A percentile compares a stretch with the other conserved stretches of the same genome.
These are phyloP conservation scores for Fusarium sp. DNA, from an alignment of 2,329 filamentous ascomycete species.

Conservation along the genomic window DNA sequence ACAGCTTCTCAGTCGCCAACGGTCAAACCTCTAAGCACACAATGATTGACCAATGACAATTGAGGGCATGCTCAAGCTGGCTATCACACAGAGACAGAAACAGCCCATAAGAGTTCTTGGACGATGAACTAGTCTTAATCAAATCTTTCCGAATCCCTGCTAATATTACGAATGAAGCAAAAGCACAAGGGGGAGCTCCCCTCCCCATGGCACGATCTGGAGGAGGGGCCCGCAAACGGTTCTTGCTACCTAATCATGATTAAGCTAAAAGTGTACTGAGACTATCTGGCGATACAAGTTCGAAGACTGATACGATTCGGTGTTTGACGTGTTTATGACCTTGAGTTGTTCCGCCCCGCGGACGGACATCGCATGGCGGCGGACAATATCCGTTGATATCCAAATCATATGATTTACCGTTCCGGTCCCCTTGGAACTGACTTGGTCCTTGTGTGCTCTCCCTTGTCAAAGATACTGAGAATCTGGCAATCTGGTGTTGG, in stretches of 20 bases:
- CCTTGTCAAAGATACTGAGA: constrained; percentile 24
- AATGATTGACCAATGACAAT: constrained; percentile 22
- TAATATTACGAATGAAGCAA: constrained; percentile 13
- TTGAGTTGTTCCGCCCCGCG: neutral
- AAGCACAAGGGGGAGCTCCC: constrained; percentile 7
- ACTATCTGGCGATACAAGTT: constrained; percentile 16
- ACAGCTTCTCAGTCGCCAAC: constrained; percentile 28
- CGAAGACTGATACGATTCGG: constrained; percentile 23
- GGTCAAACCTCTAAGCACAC: constrained; percentile 19
- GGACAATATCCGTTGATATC: constrained; percentile 30
- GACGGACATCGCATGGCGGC: constrained; percentile 11
- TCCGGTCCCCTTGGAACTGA: constrained; percentile 23
- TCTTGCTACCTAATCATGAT: constrained; percentile 15
- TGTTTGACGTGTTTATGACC: neutral
- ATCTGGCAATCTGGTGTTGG: constrained; percentile 22
- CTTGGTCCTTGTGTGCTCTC: constrained; percentile 14
- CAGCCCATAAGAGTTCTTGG: constrained; percentile 25
- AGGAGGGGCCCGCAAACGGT: constrained; percentile 22
- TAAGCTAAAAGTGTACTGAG: neutral
- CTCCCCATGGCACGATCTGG: constrained; percentile 34
- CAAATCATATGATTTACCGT: constrained; percentile 38
- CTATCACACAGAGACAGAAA: constrained; percentile 18
- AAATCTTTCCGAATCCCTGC: constrained; percentile 22
- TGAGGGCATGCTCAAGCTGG: neutral
- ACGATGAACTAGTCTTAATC: constrained; percentile 16